phyloP scores from a whole-genome alignment of 306 rosid species.

The Dryas drummondii region DNA sequence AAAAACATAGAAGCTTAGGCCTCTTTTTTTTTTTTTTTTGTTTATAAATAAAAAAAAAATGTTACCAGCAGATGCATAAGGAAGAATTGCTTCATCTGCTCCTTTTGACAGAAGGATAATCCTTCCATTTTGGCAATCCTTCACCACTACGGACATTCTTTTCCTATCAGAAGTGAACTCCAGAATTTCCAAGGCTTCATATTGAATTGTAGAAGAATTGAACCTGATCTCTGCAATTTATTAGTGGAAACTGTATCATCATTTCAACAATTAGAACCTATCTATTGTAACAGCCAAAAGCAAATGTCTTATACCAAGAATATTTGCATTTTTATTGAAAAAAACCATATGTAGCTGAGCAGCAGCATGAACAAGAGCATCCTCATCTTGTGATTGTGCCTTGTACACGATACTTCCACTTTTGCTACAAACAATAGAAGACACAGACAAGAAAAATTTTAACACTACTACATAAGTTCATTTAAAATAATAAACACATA shows the following conservation, averaged over 20 bases:
- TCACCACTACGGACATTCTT: conserved; percentile 91
- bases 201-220: conserved; percentile 59
- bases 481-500: conserved; percentile 6
- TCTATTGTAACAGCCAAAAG: conserved; percentile 25
- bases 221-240: conserved; percentile 80
- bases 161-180: conserved; percentile 98
- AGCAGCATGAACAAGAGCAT: conserved; percentile 96
- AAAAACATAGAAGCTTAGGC: too few relatives aligned
- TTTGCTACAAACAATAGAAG: conserved; percentile 56
- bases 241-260: conserved; percentile 22
- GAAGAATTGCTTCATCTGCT: conserved; percentile 96
- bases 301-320: conserved; percentile 54
- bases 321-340: conserved; percentile 61
- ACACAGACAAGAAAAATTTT: conserved; percentile 29
- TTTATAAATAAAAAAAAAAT: neutral
- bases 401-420: conserved; percentile 79
- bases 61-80: conserved; percentile 68
- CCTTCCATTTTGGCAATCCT: conserved; percentile 84
- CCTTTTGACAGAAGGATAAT: conserved; percentile 88
- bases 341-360: conserved; percentile 83
- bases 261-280: conserved; percentile 28
- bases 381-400: conserved; percentile 99
- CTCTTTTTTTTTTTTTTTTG: too few relatives aligned
- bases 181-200: conserved; percentile 85
- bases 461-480: conserved; percentile 8